Percentiles rank a stretch among this genome's conserved stretches.
Conservation (phyloP, 441 rosid species). For the Populus hybrid region DNA sequence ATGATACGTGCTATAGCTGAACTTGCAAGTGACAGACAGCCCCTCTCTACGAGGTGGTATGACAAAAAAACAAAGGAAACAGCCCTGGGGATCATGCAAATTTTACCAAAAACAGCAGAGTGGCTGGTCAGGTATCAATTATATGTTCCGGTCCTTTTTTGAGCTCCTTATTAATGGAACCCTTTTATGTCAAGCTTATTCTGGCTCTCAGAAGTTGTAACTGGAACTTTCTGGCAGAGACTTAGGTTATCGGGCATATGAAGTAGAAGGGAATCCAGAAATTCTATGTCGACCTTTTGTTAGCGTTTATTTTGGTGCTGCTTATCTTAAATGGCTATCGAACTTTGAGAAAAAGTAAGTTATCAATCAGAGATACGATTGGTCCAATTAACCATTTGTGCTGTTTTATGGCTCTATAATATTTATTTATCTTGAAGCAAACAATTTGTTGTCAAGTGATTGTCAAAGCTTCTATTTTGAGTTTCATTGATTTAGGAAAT, state of each 20-base stretch:
- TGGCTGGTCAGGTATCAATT: slow-evolving; percentile 61
- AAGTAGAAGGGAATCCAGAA: slow-evolving; percentile 54
- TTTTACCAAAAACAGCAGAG: slow-evolving; percentile 55
- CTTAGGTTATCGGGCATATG: slow-evolving; percentile 52
- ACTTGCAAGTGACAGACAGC: slow-evolving; percentile 86
- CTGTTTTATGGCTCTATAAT: not conserved
- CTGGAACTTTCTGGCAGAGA: slow-evolving; percentile 48
- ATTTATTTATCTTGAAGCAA: not conserved
- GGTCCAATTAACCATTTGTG: not conserved
- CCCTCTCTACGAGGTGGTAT: slow-evolving; percentile 53
- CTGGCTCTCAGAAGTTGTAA: slow-evolving; percentile 10
- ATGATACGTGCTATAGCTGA: slow-evolving; percentile 89
- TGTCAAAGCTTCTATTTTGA: not conserved
- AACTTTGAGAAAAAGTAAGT: slow-evolving; percentile 67
- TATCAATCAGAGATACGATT: not conserved
- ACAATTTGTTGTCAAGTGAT: slow-evolving; percentile 7
- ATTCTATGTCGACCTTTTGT: slow-evolving; percentile 73
- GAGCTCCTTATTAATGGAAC: not conserved
- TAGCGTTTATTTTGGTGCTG: slow-evolving; percentile 84
- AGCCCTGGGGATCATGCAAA: slow-evolving; percentile 75
- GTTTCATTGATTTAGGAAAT: not conserved
- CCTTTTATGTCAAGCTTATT: slow-evolving; percentile 4
- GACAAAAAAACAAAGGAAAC: slow-evolving; percentile 70
- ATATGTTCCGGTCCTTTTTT: slow-evolving; percentile 6
- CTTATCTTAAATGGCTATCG: slow-evolving; percentile 81